Evolutionary conservation across 192 early-diverging fungal genomes (phyloP).

Genomic region (Mortierella antarctica): DNA sequence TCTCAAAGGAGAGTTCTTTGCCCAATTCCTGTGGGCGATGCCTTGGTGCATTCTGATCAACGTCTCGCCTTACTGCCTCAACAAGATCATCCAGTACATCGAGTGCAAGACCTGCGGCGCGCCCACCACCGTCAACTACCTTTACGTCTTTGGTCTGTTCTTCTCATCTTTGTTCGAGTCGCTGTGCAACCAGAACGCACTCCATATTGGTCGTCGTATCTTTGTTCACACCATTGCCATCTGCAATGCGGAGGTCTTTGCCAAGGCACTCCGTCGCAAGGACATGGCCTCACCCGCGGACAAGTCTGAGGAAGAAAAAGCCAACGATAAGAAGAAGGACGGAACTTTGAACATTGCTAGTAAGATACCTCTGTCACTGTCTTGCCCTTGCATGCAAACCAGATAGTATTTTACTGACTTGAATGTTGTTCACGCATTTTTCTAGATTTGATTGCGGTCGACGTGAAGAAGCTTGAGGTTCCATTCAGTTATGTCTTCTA

Average conservation of each 20-base stretch:
- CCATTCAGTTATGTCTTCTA: slow-evolving; percentile 60
- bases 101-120: slow-evolving; percentile 45
- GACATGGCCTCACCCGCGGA: slow-evolving; percentile 58
- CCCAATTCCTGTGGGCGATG: slow-evolving; percentile 40
- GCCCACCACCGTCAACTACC: slow-evolving; percentile 50
- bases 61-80: slow-evolving; percentile 48
- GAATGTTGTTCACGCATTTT: neutral
- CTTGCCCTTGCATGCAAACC: neutral
- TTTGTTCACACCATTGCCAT: slow-evolving; percentile 67
- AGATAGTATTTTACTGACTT: neutral
- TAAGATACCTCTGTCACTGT: slow-evolving; percentile 4
- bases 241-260: slow-evolving; percentile 57
- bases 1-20: slow-evolving; percentile 43
- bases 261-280: slow-evolving; percentile 60
- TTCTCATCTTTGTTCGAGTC: slow-evolving; percentile 58
- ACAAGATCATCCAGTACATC: slow-evolving; percentile 49
- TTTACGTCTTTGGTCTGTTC: slow-evolving; percentile 71
- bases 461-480: slow-evolving; percentile 39
- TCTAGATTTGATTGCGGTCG: slow-evolving; percentile 42
- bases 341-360: slow-evolving; percentile 39
- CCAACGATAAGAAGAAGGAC: slow-evolving; percentile 34
- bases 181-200: slow-evolving; percentile 59
- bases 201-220: slow-evolving; percentile 74
- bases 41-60: slow-evolving; percentile 45
- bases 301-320: slow-evolving; percentile 29